Conservation (phyloP, 345 rosid genomes). For the Lumnitzera littorea region DNA sequence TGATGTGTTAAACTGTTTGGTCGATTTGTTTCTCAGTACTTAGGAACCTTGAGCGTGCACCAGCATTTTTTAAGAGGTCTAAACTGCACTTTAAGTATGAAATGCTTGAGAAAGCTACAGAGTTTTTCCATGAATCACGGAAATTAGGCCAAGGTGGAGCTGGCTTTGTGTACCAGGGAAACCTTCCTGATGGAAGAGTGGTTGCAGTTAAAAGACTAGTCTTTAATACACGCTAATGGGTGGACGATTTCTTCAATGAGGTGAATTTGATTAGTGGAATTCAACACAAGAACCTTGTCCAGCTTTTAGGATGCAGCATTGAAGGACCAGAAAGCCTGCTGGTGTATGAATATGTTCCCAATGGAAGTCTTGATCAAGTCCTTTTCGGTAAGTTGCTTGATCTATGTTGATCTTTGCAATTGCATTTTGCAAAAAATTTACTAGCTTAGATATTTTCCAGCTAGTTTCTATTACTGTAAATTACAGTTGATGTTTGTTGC, state of each 20-base stretch:
- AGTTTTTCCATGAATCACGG: conserved; percentile 1
- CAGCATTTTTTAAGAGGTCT: not conserved
- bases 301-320: conserved; percentile 20
- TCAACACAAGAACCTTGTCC: conserved; percentile 21
- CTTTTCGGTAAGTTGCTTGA: conserved; percentile 1
- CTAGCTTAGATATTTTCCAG: too few species aligned
- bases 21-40: not conserved
- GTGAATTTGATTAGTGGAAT: conserved; percentile 18
- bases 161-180: conserved; percentile 17
- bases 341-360: conserved; percentile 16
- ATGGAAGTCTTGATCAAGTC: conserved; percentile 16
- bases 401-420: not conserved
- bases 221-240: conserved; percentile 19
- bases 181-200: conserved; percentile 11
- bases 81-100: conserved; percentile 14
- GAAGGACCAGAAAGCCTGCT: conserved; percentile 21
- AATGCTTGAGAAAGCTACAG: conserved; percentile 15
- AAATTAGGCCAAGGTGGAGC: conserved; percentile 23
- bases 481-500: too few species aligned
- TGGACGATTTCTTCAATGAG: conserved; percentile 23
- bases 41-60: conserved; percentile 1
- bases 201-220: conserved; percentile 18
- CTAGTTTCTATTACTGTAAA: too few species aligned
- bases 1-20: too few species aligned
- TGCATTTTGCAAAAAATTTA: not conserved